A percentile compares a stretch with the other conserved stretches of the same genome.
phyloP scores from a whole-genome alignment of 495 filamentous ascomycete species.

The Zalerion maritima region DNA sequence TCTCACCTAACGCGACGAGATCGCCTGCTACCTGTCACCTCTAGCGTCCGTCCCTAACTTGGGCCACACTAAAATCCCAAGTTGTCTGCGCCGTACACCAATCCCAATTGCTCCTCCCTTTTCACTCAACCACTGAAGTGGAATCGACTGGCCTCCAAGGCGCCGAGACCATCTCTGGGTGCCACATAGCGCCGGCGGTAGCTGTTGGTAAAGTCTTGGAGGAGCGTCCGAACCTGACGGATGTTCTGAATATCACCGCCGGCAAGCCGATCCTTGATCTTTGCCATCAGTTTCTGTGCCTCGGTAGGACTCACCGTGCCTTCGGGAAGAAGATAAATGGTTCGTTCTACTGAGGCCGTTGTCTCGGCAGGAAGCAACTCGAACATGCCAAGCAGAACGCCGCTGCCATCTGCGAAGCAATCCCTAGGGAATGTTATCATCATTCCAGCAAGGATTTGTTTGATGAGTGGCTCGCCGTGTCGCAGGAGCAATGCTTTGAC shows the following conservation, averaged over 20 bases:
- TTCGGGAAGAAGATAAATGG: slow-evolving; percentile 65
- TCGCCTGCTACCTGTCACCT: no score
- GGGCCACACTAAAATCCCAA: no score
- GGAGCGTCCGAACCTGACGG: slow-evolving; percentile 65
- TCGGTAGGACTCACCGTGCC: slow-evolving; percentile 56
- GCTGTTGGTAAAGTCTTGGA: slow-evolving; percentile 93
- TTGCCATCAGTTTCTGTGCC: slow-evolving; percentile 48
- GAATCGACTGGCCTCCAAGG: slow-evolving; percentile 73
- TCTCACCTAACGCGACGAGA: no score
- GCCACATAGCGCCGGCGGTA: slow-evolving; percentile 90
- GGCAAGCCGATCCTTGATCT: slow-evolving; percentile 52
- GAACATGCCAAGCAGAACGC: slow-evolving; percentile 78
- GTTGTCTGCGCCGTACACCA: no score
- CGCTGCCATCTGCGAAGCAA: slow-evolving; percentile 85
- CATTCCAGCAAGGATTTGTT: slow-evolving; percentile 86
- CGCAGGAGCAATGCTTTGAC: slow-evolving; percentile 56
- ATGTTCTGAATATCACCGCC: slow-evolving; percentile 43
- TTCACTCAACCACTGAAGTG: slow-evolving; percentile 55
- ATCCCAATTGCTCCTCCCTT: no score
- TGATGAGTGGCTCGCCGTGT: slow-evolving; percentile 65
- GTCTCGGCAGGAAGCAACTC: slow-evolving; percentile 70
- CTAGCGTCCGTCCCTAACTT: no score
- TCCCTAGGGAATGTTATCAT: slow-evolving; percentile 96
- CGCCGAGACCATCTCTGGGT: slow-evolving; percentile 76
- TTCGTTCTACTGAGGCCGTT: slow-evolving; percentile 63